Conservation (phyloP, 2,329 filamentous ascomycete species). For the Blumeria hordei region DNA sequence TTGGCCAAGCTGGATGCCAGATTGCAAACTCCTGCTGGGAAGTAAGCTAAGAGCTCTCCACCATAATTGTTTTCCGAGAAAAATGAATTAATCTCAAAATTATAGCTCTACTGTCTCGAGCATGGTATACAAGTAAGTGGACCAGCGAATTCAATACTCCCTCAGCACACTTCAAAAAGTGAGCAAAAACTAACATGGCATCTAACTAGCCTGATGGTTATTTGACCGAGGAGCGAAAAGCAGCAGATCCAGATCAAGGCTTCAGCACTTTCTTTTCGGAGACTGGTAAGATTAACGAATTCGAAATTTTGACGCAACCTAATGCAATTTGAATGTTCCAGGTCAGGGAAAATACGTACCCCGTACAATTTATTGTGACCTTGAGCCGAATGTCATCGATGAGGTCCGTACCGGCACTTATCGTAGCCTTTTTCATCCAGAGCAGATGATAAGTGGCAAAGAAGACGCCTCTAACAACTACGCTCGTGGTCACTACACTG, state of each 20-base stretch:
- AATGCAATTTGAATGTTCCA: slow-evolving; percentile 17
- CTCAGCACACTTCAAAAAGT: background rate
- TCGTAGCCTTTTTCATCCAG: slow-evolving; percentile 91
- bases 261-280: slow-evolving; percentile 99
- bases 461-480: slow-evolving; percentile 99
- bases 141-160: background rate
- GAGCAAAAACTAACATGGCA: background rate
- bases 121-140: slow-evolving; percentile 85
- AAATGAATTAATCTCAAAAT: slow-evolving; percentile 4
- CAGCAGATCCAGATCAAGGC: slow-evolving; percentile 74
- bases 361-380: slow-evolving; percentile 97
- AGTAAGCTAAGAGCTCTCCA: slow-evolving; percentile 35
- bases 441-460: slow-evolving; percentile 99
- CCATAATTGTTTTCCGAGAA: no score
- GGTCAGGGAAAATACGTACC: slow-evolving; percentile 98
- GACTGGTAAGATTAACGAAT: slow-evolving; percentile 44
- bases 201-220: slow-evolving; percentile 70
- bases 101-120: slow-evolving; percentile 96
- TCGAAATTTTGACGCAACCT: slow-evolving; percentile 12
- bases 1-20: slow-evolving; percentile 99
- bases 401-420: slow-evolving; percentile 96
- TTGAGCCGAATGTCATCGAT: slow-evolving; percentile 98
- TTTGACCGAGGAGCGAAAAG: slow-evolving; percentile 95
- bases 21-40: slow-evolving; percentile 99
- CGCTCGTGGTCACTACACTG: slow-evolving; percentile 97